Evolutionary conservation across 495 filamentous ascomycete genomes (phyloP).

Genomic region (Penicillium cinerascens): DNA sequence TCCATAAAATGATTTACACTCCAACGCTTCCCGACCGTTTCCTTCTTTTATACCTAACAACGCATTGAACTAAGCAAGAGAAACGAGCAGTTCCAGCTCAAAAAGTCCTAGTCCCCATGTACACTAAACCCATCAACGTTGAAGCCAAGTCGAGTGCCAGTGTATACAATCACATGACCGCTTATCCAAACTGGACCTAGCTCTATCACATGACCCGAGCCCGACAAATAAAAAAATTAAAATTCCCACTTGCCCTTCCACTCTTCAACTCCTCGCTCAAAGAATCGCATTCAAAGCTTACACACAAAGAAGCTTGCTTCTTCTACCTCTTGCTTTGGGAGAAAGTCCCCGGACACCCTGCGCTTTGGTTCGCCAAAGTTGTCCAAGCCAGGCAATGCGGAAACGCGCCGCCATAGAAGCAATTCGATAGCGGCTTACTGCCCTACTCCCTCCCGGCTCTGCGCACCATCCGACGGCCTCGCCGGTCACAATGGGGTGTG

Average conservation of each 20-base stretch:
- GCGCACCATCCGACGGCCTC: conserved; percentile 32
- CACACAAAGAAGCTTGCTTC: conserved; percentile 66
- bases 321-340: conserved; percentile 74
- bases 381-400: conserved; percentile 60
- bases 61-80: too few species aligned
- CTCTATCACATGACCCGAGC: conserved; percentile 18
- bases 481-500: conserved; percentile 45
- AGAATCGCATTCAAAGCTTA: conserved; percentile 99
- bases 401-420: conserved; percentile 99
- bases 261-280: conserved; percentile 83
- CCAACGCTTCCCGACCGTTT: too few species aligned
- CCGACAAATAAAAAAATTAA: conserved; percentile 26
- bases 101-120: too few species aligned
- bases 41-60: too few species aligned
- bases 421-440: conserved; percentile 70
- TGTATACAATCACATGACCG: conserved; percentile 14
- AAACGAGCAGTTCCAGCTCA: too few species aligned
- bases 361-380: conserved; percentile 33
- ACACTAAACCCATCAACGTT: background rate
- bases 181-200: conserved; percentile 20
- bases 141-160: background rate
- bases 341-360: conserved; percentile 99
- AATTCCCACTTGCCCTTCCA: conserved; percentile 27
- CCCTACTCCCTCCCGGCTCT: conserved; percentile 45
- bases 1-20: background rate